A percentile compares a stretch with the other conserved stretches of the same genome.
Evolutionary conservation across 2,329 filamentous ascomycete species (phyloP).

Genomic region (Trichoderma sp.): DNA sequence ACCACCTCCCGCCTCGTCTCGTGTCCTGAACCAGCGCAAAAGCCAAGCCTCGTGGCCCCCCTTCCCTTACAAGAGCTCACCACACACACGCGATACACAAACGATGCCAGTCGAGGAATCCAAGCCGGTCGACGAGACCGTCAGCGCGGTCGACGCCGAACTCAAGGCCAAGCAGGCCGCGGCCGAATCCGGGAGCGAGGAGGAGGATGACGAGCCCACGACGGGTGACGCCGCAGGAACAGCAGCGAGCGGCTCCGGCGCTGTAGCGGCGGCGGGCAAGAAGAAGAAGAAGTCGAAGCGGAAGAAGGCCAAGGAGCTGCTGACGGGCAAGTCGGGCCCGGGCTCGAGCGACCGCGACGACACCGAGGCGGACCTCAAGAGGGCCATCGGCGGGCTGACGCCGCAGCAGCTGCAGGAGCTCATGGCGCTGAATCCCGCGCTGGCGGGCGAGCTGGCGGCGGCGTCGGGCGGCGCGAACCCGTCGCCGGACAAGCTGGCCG

Average conservation of each 20-base stretch:
- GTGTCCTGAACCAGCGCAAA: slow-evolving; percentile 6
- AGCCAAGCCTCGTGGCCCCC: not conserved
- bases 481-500: slow-evolving; percentile 49
- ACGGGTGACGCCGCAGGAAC: slow-evolving; percentile 40
- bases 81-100: not conserved
- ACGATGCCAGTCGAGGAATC: slow-evolving; percentile 61
- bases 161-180: slow-evolving; percentile 51
- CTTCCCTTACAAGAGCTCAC: no score
- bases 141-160: slow-evolving; percentile 51
- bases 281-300: slow-evolving; percentile 69
- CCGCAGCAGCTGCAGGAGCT: slow-evolving; percentile 65
- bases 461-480: slow-evolving; percentile 44
- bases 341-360: slow-evolving; percentile 30
- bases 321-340: slow-evolving; percentile 40
- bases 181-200: slow-evolving; percentile 46
- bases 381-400: slow-evolving; percentile 57
- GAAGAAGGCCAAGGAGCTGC: slow-evolving; percentile 58
- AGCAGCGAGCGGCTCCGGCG: slow-evolving; percentile 29
- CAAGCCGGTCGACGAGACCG: slow-evolving; percentile 59
- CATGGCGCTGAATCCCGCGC: slow-evolving; percentile 70
- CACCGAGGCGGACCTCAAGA: slow-evolving; percentile 48
- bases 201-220: slow-evolving; percentile 50
- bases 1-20: slow-evolving; percentile 14
- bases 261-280: slow-evolving; percentile 37
- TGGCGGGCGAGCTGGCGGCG: slow-evolving; percentile 60